Base-by-base conservation (phyloP, 2,329 filamentous ascomycete genomes). In the Fusarium sp. region DNA sequence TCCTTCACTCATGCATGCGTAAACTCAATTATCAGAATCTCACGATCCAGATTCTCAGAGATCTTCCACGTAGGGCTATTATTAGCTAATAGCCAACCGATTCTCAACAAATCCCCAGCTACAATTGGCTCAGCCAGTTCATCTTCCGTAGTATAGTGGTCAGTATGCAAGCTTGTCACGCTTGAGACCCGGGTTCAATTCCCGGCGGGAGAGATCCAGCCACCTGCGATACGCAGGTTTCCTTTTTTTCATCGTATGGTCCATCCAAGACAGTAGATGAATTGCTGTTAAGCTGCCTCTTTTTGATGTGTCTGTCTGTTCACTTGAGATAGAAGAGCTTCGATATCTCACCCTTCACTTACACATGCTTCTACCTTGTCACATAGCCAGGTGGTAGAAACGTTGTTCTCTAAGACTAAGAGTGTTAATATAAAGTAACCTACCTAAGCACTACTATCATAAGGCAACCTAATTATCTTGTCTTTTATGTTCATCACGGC, bases 41-140 rank as follows among this genome's bases (percentile, higher is more conserved):
- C 34, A 37, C 34, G 3, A n/a, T 37, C 34, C 34, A n/a, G 34
- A n/a, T 18, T n/a, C 34, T 37, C 34, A n/a, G 5, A 4, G 9
- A 37, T n/a, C 34, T 7, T n/a, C 5, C 2, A 7, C 16, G 5
- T 11, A n/a, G 34, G 9, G 34, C 9, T 37, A 37, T 37, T 37
- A 37, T 3, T 37, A 4, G 0, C 9, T 9, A n/a, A n/a, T n/a
- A n/a, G 9, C 9, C 2, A 1, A 37, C 9, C 9, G 9, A 37
- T 37, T n/a, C 34, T 11, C 34, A 37, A 37, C 34, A 37, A 37
- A 37, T 37, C 9, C 34, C 34, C 34, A 37, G 34, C 34, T 37
- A 37, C 34, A 37, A 37, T 37, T 37, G 34, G 34, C 34, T 37
- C 16, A 37, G 34, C 34, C 34, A 37, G 16, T 37, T 37, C 34